These are phyloP conservation scores for Effrenium voratum DNA, from an alignment of 73 alveolate species.

Conservation along the genomic window DNA sequence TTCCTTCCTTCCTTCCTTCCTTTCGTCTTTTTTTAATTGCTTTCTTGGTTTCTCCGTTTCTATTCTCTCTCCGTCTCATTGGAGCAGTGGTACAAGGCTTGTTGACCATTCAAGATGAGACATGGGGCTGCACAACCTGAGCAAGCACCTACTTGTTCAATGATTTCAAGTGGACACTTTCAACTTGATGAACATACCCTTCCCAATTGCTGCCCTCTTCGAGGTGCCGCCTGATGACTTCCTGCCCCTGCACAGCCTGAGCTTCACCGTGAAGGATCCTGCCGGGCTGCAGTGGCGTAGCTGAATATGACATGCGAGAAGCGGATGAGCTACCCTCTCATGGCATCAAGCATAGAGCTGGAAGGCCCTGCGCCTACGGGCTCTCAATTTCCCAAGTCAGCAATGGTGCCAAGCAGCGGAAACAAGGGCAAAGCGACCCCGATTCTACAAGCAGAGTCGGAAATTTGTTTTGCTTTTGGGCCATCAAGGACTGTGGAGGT, in stretches of 20 bases:
- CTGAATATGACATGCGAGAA: no score
- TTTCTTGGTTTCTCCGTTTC: background rate
- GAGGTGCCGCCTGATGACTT: slow-evolving; percentile 79
- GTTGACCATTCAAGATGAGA: no score
- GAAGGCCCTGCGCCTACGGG: no score
- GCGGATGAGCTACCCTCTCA: no score
- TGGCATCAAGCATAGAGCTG: no score
- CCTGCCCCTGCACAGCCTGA: slow-evolving; percentile 41
- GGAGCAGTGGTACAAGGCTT: no score
- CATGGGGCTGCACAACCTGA: no score
- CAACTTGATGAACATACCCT: no score
- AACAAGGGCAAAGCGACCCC: background rate
- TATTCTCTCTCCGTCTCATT: no score
- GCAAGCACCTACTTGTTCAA: no score
- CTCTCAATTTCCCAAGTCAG: background rate
- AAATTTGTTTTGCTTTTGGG: background rate
- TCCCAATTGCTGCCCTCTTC: background rate
- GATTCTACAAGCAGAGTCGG: background rate
- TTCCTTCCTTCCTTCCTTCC: background rate
- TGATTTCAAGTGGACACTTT: no score
- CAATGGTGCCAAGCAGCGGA: background rate
- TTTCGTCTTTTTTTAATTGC: background rate
- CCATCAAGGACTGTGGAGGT: slow-evolving; percentile 43
- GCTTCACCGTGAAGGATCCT: slow-evolving; percentile 44
- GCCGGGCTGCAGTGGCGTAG: background rate